Base-by-base conservation (phyloP, 2,329 filamentous ascomycete species). In the Fusarium mundagurra region DNA sequence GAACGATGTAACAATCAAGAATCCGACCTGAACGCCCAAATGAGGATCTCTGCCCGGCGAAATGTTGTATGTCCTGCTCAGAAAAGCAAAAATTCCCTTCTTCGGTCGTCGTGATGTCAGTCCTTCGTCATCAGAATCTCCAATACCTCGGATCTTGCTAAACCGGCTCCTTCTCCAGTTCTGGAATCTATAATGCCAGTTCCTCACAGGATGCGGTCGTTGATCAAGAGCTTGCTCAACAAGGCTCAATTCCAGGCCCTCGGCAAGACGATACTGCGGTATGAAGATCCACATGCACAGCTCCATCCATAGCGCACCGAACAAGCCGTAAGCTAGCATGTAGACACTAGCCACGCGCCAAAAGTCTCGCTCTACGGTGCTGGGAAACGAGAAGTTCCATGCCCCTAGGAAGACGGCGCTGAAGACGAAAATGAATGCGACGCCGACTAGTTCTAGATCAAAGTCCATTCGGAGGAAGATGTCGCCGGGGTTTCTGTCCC, bases 251-350 rank as follows among this genome's bases (percentile, higher is more conserved):
- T 58, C 38, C 6, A 58, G 55, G 3, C 55, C 57, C 4, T 60
- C 45, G 0, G 44, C 34, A 0, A 54, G 44, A 1, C 55, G 53
- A 48, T 48, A 48, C 18, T 55, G 61, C 8, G 68, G 61, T 14
- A 70, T 31, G 9, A 71, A 69, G 22, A 71, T 64, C 59, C 64
- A 71, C 68, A 71, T 65, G 5, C 36, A 55, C 17, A 71, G 31
- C 22, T 68, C 64, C 68, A 71, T 71, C 68, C 68, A 71, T 0
- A 59, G 36, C 6, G 60, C 54, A 2, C 68, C 68, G 14, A 71
- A 24, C 12, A 38, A 41, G 1, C 64, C 64, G 12, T 69, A 71
- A 2, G 29, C 38, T 17, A 71, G 27, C 68, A 71, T 71, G 41
- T 69, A 71, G 3, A 71, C 48, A 33, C 68, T 69, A 20, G 68